Evolutionary conservation across 1,139 yeast genomes (phyloP).

Genomic region (Scheffersomyces illinoinensis): DNA sequence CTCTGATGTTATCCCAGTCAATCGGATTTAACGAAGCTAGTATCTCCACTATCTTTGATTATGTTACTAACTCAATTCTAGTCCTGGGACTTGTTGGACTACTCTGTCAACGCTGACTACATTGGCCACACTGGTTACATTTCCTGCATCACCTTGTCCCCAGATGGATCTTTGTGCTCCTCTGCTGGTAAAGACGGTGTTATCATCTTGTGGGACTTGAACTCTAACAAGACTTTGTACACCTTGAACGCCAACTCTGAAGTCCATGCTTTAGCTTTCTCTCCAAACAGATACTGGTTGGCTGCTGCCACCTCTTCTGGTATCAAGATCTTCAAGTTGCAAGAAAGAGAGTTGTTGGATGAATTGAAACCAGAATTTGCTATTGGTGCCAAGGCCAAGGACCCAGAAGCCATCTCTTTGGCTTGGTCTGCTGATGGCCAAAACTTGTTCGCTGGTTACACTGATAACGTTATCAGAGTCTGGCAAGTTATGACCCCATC

Average conservation of each 20-base stretch:
- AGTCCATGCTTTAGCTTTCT: conserved; percentile 98
- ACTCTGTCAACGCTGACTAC: conserved; percentile 92
- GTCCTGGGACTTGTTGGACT: conserved; percentile 94
- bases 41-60: background rate
- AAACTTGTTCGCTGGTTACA: conserved; percentile 99
- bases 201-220: conserved; percentile 98
- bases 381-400: conserved; percentile 86
- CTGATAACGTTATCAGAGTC: conserved; percentile 98
- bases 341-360: conserved; percentile 93
- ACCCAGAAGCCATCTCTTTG: conserved; percentile 97
- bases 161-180: conserved; percentile 99
- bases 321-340: conserved; percentile 98
- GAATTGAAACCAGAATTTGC: conserved; percentile 99
- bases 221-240: conserved; percentile 86
- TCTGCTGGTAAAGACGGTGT: conserved; percentile 99
- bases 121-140: conserved; percentile 99
- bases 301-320: conserved; percentile 99
- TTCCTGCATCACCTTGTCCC: conserved; percentile 95
- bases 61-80: conserved; percentile 43
- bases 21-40: conserved; percentile 4
- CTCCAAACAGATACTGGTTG: conserved; percentile 99
- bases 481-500: conserved; percentile 99
- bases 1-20: conserved; percentile 64
- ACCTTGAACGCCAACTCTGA: conserved; percentile 95
- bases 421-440: conserved; percentile 99